These are phyloP conservation scores for Hyphodiscus sp. DNA, from an alignment of 2,329 filamentous ascomycete genomes.

Conservation along the genomic window DNA sequence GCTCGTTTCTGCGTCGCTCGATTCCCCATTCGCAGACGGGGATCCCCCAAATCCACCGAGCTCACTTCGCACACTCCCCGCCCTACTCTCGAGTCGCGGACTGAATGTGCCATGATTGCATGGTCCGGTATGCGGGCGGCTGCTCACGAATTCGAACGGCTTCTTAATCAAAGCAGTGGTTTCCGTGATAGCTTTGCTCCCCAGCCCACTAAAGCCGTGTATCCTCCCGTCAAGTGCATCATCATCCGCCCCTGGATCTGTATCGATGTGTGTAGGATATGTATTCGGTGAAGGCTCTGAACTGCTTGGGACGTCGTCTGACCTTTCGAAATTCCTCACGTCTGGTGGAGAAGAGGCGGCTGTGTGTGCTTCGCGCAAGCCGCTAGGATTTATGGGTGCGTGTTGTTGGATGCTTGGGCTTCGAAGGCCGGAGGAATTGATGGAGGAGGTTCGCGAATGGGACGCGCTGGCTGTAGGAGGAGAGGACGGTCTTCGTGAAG, in stretches of 20 bases:
- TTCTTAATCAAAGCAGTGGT: slow-evolving; percentile 45
- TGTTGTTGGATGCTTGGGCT: slow-evolving; percentile 11
- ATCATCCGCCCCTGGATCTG: slow-evolving; percentile 12
- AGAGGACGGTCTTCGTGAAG: background rate
- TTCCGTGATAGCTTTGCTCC: slow-evolving; percentile 34
- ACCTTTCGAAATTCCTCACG: background rate
- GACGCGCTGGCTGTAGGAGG: background rate
- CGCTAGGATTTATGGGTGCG: slow-evolving; percentile 24
- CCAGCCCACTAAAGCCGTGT: slow-evolving; percentile 5
- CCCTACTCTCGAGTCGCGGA: slow-evolving; percentile 45
- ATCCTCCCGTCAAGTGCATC: slow-evolving; percentile 8
- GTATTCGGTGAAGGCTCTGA: slow-evolving; percentile 18
- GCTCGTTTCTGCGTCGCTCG: slow-evolving; percentile 12
- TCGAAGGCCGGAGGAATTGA: background rate
- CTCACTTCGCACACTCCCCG: slow-evolving; percentile 23
- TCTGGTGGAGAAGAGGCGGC: slow-evolving; percentile 21
- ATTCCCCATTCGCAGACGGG: slow-evolving; percentile 7
- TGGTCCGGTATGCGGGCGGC: slow-evolving; percentile 29
- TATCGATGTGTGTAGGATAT: slow-evolving; percentile 14
- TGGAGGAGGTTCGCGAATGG: background rate
- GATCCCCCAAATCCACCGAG: slow-evolving; percentile 19
- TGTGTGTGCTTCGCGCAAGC: slow-evolving; percentile 26
- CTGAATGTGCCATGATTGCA: slow-evolving; percentile 76
- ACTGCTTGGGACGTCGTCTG: slow-evolving; percentile 12
- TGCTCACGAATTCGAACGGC: slow-evolving; percentile 24